Base-by-base conservation (phyloP, 2,329 filamentous ascomycete species). In the Fusarium solani-melongenae region DNA sequence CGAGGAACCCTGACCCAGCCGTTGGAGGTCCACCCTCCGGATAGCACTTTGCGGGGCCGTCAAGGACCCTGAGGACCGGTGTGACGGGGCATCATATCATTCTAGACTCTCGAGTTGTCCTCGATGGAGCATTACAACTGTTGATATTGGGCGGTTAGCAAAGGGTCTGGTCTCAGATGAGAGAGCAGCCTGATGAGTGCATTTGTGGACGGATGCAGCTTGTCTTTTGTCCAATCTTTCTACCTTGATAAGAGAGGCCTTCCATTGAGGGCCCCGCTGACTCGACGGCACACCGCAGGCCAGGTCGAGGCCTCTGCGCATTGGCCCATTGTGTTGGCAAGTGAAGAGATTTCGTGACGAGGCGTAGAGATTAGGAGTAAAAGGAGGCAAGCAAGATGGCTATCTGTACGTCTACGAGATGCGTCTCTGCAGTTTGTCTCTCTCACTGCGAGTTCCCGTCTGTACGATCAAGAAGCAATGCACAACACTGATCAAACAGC, bases 11-110 rank as follows among this genome's bases (percentile, higher is more conserved):
- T 72, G 33, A 62, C 61, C 55, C 61, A 63, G 71, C 53, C 57
- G 71, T 74, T 74, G 11, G 4, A 72, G 61, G 56, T 72, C 71
- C 73, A 66, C 46, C 44, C 56, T 41, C 65, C 64, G 71, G 64
- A 61, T 33, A 31, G n/a, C 41, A 61, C 38, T 59, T 62, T 74
- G 68, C 68, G 71, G 71, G 71, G 68, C 71, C 53, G 71, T 61
- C 24, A 74, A 44, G 39, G 71, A 72, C 64, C 67, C 67, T 63
- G 53, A 66, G 24, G 20, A 22, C 57, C 51, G 56, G 63, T 57
- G 31, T 60, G n/a, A 57, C 49, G 67, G 24, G 64, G 41, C 38
- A 38, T 58, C 71, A 65, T 27, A 53, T 62, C 67, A 65, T 71
- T 46, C 2, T n/a, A 29, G 22, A 29, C 59, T 51, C 12, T 10